phyloP scores from a whole-genome alignment of 176 grass and related monocot species.

The Cocos nucifera region DNA sequence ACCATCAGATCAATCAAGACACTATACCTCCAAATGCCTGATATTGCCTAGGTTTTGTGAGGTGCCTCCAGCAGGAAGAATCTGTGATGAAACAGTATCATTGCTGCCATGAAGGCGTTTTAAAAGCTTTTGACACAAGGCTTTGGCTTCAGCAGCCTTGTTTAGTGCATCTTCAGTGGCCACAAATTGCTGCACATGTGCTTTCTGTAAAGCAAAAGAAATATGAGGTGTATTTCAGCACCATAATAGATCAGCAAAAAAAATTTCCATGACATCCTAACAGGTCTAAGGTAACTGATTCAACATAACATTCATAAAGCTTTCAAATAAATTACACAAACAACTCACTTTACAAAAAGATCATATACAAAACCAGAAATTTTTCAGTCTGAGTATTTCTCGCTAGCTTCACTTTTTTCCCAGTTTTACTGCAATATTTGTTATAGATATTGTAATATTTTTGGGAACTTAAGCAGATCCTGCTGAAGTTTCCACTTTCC shows the following conservation, averaged over 20 bases:
- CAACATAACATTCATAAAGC: too few relatives aligned
- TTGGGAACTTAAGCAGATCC: too few relatives aligned
- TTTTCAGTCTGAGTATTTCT: too few relatives aligned
- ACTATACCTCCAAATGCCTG: slow-evolving; percentile 64
- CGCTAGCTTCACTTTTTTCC: too few relatives aligned
- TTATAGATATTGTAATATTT: too few relatives aligned
- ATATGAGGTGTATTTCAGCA: slow-evolving; percentile 20
- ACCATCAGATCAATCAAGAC: too few relatives aligned
- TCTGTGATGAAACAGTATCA: slow-evolving; percentile 51
- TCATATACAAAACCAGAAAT: too few relatives aligned
- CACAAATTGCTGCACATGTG: slow-evolving; percentile 97
- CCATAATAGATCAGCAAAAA: neutral
- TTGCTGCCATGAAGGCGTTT: slow-evolving; percentile 61
- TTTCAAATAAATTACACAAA: too few relatives aligned
- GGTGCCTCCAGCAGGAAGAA: slow-evolving; percentile 44
- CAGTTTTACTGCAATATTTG: too few relatives aligned
- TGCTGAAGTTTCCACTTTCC: too few relatives aligned
- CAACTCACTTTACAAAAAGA: too few relatives aligned
- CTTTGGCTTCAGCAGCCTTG: slow-evolving; percentile 95
- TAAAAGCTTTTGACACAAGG: slow-evolving; percentile 80
- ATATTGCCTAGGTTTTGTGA: slow-evolving; percentile 63
- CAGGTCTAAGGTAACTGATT: neutral
- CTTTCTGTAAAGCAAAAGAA: slow-evolving; percentile 73
- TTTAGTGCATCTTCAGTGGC: slow-evolving; percentile 98
- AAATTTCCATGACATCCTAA: neutral